Evolutionary conservation across 352 stramenopile genomes (phyloP).

Genomic region (Phytophthora ramorum): DNA sequence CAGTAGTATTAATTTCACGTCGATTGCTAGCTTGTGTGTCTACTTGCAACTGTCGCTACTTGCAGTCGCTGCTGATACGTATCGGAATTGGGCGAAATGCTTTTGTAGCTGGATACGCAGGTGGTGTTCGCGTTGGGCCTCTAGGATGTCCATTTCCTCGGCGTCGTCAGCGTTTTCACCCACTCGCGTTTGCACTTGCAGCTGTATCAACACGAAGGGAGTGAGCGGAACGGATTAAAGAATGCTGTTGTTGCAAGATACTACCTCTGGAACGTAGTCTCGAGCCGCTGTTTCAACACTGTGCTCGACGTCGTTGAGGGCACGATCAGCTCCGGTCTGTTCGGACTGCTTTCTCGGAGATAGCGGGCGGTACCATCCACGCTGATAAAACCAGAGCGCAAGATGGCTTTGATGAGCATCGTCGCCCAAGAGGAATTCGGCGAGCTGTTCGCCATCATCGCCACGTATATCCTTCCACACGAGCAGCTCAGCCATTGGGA

Average conservation of each 20-base stretch:
- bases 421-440: constrained; percentile 44
- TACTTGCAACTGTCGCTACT: constrained; percentile 12
- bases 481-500: constrained; percentile 19
- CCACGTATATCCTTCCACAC: constrained; percentile 25
- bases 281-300: constrained; percentile 39
- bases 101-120: constrained; percentile 54
- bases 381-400: constrained; percentile 55
- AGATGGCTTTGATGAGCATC: constrained; percentile 43
- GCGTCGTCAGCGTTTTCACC: constrained; percentile 34
- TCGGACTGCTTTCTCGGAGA: constrained; percentile 29
- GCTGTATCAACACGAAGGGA: constrained; percentile 4
- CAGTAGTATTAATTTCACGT: constrained; percentile 30
- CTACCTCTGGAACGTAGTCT: constrained; percentile 54
- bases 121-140: constrained; percentile 43
- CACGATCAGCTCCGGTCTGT: constrained; percentile 14
- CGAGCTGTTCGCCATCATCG: constrained; percentile 36
- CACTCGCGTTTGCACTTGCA: constrained; percentile 32
- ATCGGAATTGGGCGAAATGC: constrained; percentile 68
- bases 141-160: constrained; percentile 40
- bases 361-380: constrained; percentile 55
- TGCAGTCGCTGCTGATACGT: constrained; percentile 1
- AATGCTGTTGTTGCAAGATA: background rate
- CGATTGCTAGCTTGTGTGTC: constrained; percentile 9
- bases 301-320: constrained; percentile 37
- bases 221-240: background rate